These are phyloP conservation scores for Hyaloperonospora brassicae DNA, from an alignment of 352 stramenopile species.

Conservation along the genomic window DNA sequence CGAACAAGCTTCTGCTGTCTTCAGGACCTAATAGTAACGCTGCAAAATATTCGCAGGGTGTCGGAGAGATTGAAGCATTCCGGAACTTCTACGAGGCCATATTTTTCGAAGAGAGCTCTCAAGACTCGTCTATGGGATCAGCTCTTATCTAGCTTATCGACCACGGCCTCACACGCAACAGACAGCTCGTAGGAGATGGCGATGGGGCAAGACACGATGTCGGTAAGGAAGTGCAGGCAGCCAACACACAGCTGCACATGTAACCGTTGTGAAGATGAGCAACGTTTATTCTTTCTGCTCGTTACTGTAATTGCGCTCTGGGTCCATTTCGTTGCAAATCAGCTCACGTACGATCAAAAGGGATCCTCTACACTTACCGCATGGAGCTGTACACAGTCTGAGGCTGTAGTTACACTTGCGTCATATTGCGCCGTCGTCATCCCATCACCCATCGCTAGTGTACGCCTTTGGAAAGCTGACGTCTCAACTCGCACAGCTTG, in stretches of 20 bases:
- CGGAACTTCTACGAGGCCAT: slow-evolving; percentile 80
- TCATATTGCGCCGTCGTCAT: neutral
- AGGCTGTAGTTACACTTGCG: slow-evolving; percentile 3
- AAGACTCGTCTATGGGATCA: slow-evolving; percentile 27
- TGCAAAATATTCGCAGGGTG: slow-evolving; percentile 66
- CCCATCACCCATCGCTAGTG: neutral
- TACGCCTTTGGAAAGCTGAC: slow-evolving; percentile 19
- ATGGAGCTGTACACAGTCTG: neutral
- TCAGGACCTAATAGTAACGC: slow-evolving; percentile 47
- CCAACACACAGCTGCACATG: slow-evolving; percentile 4
- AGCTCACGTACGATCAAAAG: slow-evolving; percentile 4
- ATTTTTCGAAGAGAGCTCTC: slow-evolving; percentile 60
- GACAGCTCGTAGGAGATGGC: neutral
- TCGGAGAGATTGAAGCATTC: slow-evolving; percentile 74
- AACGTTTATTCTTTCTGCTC: slow-evolving; percentile 18
- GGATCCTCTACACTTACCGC: neutral
- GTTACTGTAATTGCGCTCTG: slow-evolving; percentile 10
- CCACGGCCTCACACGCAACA: slow-evolving; percentile 6
- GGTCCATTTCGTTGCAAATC: slow-evolving; percentile 11
- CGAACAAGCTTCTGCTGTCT: slow-evolving; percentile 57
- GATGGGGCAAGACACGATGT: slow-evolving; percentile 1
- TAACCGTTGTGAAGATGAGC: slow-evolving; percentile 8
- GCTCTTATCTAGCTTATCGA: slow-evolving; percentile 27
- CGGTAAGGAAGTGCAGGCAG: slow-evolving; percentile 7
- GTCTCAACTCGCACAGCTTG: slow-evolving; percentile 30